A percentile compares a stretch with the other conserved stretches of the same genome.
These are phyloP conservation scores for Aspergillus sclerotialis DNA, from an alignment of 2,329 filamentous ascomycete species.

Conservation along the genomic window DNA sequence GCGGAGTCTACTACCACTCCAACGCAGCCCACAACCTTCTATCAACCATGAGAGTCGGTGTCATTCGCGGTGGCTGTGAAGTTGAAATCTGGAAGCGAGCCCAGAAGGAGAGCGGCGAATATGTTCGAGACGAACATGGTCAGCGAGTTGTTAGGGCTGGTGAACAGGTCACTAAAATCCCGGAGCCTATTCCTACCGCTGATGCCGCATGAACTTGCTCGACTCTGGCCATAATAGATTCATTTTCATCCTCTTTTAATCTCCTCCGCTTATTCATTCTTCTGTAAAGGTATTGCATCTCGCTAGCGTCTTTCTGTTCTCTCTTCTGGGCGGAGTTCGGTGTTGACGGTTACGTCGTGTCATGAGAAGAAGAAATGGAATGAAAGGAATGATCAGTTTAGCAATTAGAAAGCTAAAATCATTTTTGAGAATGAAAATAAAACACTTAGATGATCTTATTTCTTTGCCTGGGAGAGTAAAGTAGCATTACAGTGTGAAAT, in stretches of 20 bases:
- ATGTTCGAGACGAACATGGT: conserved; percentile 72
- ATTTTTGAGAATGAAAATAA: no score
- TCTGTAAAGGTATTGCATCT: conserved; percentile 3
- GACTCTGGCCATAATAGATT: no score
- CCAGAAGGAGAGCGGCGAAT: conserved; percentile 69
- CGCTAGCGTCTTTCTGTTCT: no score
- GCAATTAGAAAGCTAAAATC: no score
- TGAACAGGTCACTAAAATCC: conserved; percentile 74
- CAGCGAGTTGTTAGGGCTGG: conserved; percentile 81
- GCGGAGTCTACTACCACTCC: conserved; percentile 81
- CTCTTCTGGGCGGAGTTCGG: no score
- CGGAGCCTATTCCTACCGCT: conserved; percentile 71
- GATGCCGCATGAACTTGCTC: conserved; percentile 71
- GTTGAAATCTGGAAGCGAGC: conserved; percentile 91
- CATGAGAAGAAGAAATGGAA: no score
- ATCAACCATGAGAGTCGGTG: conserved; percentile 80
- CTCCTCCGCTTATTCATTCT: conserved; percentile 5
- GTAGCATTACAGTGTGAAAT: neutral
- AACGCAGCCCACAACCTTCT: conserved; percentile 86
- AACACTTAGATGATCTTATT: no score
- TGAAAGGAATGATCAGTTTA: no score
- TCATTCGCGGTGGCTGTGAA: conserved; percentile 78
- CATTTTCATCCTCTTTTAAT: conserved; percentile 2
- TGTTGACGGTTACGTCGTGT: no score
- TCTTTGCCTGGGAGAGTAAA: conserved; percentile 1